Evolutionary conservation across 2,329 filamentous ascomycete species (phyloP).

Genomic region (Berkeleyomyces basicola): DNA sequence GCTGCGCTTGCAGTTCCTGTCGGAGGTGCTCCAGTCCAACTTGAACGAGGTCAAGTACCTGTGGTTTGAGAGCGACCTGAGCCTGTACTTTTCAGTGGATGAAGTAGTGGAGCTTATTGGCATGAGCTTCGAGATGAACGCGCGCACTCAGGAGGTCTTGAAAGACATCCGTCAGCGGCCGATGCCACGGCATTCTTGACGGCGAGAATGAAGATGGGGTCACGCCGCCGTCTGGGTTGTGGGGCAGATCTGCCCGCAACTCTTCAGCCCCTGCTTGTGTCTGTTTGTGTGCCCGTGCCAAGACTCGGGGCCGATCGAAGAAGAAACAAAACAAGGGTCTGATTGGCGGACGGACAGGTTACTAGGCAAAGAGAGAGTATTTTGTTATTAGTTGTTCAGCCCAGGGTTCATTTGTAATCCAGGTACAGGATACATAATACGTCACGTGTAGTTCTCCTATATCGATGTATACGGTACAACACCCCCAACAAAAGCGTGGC

Average conservation of each 20-base stretch:
- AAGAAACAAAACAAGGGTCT: neutral
- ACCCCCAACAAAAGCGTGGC: neutral
- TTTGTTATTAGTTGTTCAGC: neutral
- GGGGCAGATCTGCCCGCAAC: no score
- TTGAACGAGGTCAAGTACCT: slow-evolving; percentile 44
- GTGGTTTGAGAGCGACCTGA: slow-evolving; percentile 50
- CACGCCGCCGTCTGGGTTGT: no score
- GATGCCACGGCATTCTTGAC: slow-evolving; percentile 19
- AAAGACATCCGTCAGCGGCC: slow-evolving; percentile 39
- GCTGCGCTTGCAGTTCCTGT: slow-evolving; percentile 47
- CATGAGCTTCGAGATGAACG: slow-evolving; percentile 48
- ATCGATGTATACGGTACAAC: neutral
- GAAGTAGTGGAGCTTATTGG: slow-evolving; percentile 47
- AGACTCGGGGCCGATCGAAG: neutral
- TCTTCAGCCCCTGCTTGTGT: neutral
- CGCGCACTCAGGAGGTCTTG: slow-evolving; percentile 39
- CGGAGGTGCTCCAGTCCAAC: slow-evolving; percentile 49
- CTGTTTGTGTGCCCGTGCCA: neutral
- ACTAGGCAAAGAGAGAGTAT: neutral
- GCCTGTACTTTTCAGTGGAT: slow-evolving; percentile 41
- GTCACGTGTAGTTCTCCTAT: neutral
- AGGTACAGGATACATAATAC: neutral
- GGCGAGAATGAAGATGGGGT: neutral
- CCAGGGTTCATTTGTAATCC: neutral
- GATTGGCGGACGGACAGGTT: neutral